Conservation (phyloP, 2,329 filamentous ascomycete species). For the Xylariaceae sp. region DNA sequence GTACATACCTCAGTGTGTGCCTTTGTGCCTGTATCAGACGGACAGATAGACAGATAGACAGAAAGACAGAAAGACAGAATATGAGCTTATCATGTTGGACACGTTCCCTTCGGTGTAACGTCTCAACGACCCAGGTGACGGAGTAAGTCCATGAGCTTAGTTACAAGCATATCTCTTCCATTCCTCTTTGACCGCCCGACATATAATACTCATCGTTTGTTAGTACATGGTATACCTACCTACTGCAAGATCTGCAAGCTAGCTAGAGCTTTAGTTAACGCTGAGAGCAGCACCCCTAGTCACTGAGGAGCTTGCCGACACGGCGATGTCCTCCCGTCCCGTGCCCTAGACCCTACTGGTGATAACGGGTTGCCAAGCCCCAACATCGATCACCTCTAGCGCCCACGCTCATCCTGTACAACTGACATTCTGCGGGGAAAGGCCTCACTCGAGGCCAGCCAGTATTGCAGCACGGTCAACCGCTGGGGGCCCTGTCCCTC, state of each 20-base stretch:
- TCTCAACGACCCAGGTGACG: not conserved
- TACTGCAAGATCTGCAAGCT: conserved; percentile 19
- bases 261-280: conserved; percentile 26
- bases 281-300: conserved; percentile 21
- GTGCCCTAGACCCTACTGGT: conserved; percentile 25
- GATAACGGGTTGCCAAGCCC: conserved; percentile 23
- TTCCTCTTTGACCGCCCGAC: conserved; percentile 8
- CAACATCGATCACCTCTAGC: conserved; percentile 26
- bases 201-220: not conserved
- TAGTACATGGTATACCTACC: conserved; percentile 1
- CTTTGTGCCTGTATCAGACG: conserved; percentile 1
- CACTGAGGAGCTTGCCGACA: conserved; percentile 23
- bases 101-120: conserved; percentile 17
- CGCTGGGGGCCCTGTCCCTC: conserved; percentile 33
- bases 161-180: not conserved
- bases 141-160: not conserved
- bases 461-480: conserved; percentile 55
- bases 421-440: conserved; percentile 45
- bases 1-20: not conserved
- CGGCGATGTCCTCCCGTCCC: conserved; percentile 33
- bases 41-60: too few relatives aligned
- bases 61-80: too few relatives aligned
- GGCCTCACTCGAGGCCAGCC: conserved; percentile 46
- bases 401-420: conserved; percentile 34
- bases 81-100: conserved; percentile 16